A percentile compares a stretch with the other conserved stretches of the same genome.
Evolutionary conservation across 139 green algal species (phyloP).

Genomic region (Coelastrella sp.): DNA sequence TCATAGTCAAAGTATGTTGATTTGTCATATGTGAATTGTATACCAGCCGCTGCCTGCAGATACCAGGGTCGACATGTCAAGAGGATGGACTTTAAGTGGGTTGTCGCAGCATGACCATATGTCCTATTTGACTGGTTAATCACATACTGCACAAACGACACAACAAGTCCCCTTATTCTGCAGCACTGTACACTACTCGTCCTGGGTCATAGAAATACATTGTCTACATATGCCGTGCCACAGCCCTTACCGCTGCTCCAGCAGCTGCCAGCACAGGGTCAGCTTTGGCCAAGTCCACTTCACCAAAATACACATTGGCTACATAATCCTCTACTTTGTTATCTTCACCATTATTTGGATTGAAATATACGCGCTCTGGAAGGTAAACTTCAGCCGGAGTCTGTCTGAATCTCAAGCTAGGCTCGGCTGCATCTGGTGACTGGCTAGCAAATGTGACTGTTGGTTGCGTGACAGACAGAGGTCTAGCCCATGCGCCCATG

Average conservation of each 20-base stretch:
- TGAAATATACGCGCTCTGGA: constrained; percentile 14
- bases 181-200: neutral
- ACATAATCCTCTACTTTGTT: constrained; percentile 21
- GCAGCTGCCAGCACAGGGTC: constrained; percentile 10
- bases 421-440: too few relatives aligned
- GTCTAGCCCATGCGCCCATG: too few relatives aligned
- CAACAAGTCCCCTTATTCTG: neutral
- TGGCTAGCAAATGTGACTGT: too few relatives aligned
- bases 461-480: too few relatives aligned
- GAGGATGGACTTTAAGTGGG: neutral
- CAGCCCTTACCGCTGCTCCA: constrained; percentile 11
- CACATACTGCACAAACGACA: too few relatives aligned
- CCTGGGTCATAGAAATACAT: neutral
- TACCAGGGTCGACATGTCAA: neutral
- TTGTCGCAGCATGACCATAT: neutral
- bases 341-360: constrained; percentile 11
- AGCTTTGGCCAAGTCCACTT: constrained; percentile 15
- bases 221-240: neutral
- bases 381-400: neutral
- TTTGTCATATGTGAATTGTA: constrained; percentile 2
- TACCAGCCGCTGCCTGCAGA: constrained; percentile 12
- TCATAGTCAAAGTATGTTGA: constrained; percentile 34
- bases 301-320: constrained; percentile 30
- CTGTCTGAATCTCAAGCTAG: neutral
- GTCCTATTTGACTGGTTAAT: too few relatives aligned